Conservation (phyloP, 495 filamentous ascomycete genomes). For the Annulohypoxylon nitens region DNA sequence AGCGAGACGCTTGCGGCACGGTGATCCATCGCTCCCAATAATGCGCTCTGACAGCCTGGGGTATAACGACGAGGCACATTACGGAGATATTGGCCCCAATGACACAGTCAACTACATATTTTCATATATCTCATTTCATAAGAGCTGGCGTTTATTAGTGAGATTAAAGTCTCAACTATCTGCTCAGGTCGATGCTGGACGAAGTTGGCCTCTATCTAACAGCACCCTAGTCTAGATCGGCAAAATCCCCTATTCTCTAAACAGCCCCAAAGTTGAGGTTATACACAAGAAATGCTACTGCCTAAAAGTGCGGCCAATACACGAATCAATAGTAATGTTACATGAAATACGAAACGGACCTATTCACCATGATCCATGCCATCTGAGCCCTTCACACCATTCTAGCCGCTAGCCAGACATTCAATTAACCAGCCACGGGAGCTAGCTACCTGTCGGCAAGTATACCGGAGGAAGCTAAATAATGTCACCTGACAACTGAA, state of each 20-base stretch:
- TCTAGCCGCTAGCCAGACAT: background rate
- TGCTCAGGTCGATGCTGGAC: background rate
- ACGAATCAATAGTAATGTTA: background rate
- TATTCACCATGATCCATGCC: background rate
- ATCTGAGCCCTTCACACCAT: background rate
- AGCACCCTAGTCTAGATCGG: background rate
- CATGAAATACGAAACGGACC: background rate
- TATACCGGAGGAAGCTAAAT: background rate
- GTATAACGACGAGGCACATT: background rate
- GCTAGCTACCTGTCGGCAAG: background rate
- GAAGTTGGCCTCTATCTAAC: background rate
- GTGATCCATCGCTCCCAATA: background rate
- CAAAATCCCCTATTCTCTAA: background rate
- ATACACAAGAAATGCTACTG: constrained; percentile 1
- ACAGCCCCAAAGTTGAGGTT: constrained; percentile 1
- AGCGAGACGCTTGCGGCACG: constrained; percentile 15
- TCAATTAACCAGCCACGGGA: background rate
- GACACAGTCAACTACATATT: background rate
- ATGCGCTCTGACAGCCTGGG: background rate
- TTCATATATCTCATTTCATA: too few species aligned
- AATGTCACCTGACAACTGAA: constrained; percentile 1
- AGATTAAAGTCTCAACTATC: background rate
- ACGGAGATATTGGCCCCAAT: background rate
- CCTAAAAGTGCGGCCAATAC: background rate
- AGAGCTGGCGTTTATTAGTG: background rate